Percentiles rank a stretch among this genome's conserved stretches.
These are phyloP conservation scores for Trichoderma oligosporum DNA, from an alignment of 2,329 filamentous ascomycete genomes.

Conservation along the genomic window DNA sequence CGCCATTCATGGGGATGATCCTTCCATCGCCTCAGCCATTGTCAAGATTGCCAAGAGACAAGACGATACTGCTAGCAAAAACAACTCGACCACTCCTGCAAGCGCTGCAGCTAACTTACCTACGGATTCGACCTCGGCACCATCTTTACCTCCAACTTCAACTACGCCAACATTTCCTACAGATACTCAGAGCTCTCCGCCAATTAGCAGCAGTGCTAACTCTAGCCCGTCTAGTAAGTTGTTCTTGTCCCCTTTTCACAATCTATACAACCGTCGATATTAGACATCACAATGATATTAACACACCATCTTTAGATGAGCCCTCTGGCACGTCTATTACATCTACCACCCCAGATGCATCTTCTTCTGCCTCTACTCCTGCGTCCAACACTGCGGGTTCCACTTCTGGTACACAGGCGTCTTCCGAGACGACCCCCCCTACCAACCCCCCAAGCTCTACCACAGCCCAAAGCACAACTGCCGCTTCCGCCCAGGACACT, in stretches of 20 bases:
- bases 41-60: conserved; percentile 62
- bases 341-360: background rate
- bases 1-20: conserved; percentile 58
- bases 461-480: background rate
- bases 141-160: background rate
- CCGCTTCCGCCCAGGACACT: conserved; percentile 15
- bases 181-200: background rate
- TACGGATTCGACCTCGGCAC: too few relatives aligned
- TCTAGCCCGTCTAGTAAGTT: conserved; percentile 1
- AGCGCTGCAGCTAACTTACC: conserved; percentile 9
- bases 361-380: conserved; percentile 4
- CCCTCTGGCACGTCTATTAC: background rate
- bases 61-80: conserved; percentile 38
- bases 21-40: conserved; percentile 58
- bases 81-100: conserved; percentile 10
- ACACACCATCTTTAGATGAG: background rate
- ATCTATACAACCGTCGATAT: too few relatives aligned
- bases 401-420: conserved; percentile 1
- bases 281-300: background rate
- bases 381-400: conserved; percentile 1
- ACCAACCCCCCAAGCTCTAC: background rate
- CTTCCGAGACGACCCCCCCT: background rate
- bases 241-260: too few relatives aligned
- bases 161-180: background rate
- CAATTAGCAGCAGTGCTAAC: background rate